Conservation (phyloP, 768 basidiomycete species). For the Amanita rimosa region DNA sequence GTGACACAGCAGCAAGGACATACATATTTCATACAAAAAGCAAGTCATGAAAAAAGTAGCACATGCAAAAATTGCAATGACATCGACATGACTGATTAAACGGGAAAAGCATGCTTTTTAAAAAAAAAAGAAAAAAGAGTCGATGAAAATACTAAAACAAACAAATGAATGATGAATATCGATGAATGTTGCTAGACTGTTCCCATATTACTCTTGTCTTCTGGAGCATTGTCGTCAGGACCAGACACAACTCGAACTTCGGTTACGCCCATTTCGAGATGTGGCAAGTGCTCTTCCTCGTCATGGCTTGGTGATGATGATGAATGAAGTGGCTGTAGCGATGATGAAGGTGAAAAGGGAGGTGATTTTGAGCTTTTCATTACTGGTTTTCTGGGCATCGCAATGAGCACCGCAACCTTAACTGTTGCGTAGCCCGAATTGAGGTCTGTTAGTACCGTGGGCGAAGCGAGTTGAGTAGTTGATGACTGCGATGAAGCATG, state of each 20-base stretch:
- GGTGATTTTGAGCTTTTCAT: constrained; percentile 6
- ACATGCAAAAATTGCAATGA: no score
- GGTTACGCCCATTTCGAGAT: constrained; percentile 21
- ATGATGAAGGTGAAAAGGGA: constrained; percentile 6
- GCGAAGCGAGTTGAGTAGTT: not conserved
- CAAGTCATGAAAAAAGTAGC: no score
- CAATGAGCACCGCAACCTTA: constrained; percentile 22
- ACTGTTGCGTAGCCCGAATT: constrained; percentile 8
- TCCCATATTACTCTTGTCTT: not conserved
- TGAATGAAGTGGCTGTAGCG: not conserved
- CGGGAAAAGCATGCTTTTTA: no score
- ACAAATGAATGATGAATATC: no score
- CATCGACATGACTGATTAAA: no score
- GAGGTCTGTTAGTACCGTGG: not conserved
- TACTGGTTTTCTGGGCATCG: constrained; percentile 18
- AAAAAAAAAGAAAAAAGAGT: no score
- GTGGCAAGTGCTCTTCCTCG: constrained; percentile 16
- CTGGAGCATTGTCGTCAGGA: not conserved
- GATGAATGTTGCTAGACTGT: not conserved
- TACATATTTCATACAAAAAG: no score
- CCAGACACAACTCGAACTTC: constrained; percentile 12
- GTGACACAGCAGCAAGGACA: no score
- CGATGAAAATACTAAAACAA: no score
- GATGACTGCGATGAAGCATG: not conserved
- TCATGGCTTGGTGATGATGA: not conserved